Base-by-base conservation (phyloP, 2,329 filamentous ascomycete species). In the Talaromyces sp. region DNA sequence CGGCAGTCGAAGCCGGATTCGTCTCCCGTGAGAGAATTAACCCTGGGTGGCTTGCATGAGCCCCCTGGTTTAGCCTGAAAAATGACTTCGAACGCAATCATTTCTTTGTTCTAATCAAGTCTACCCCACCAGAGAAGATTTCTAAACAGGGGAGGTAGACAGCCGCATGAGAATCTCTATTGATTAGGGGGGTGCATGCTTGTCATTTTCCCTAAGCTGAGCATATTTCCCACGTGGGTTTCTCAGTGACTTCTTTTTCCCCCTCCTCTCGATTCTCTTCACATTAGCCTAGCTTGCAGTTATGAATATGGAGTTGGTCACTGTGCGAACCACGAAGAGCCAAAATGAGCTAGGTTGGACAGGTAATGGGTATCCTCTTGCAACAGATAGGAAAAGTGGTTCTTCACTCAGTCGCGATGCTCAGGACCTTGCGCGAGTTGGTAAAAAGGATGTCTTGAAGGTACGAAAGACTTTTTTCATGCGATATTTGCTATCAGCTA, bases 371-470 rank as follows among this genome's bases (percentile, higher is more conserved):
- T 11, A 7, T 5, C 24, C 5, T 33, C 7, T 30, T 4, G 29
- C 24, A 17, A 17, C 42, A 16, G 16, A n/a, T 9, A 45, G 19
- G n/a, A 20, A 20, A 4, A 45, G 42, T 19, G 27, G 22, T 16
- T 11, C 13, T 24, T 16, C n/a, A 19, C 22, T 20, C 24, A 32
- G 29, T 19, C 42, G 42, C 27, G 42, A 45, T 45, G 42, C 42
- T 32, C 13, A 16, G 2, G 42, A 45, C 16, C 42, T 45, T 45
- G 22, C 42, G 2, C 20, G 42, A 13, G 42, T 32, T 8, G 42
- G 42, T 8, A 45, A 45, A 32, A 45, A 45, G 19, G 42, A 45
- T 33, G 42, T 45, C 16, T 32, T 45, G n/a, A 45, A 45, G 42
- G 42, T 45, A 45, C 2, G 42, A 19, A 5, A 20, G 8, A 4